phyloP scores from a whole-genome alignment of 2,329 filamentous ascomycete genomes.

The Westerdykella sp. region DNA sequence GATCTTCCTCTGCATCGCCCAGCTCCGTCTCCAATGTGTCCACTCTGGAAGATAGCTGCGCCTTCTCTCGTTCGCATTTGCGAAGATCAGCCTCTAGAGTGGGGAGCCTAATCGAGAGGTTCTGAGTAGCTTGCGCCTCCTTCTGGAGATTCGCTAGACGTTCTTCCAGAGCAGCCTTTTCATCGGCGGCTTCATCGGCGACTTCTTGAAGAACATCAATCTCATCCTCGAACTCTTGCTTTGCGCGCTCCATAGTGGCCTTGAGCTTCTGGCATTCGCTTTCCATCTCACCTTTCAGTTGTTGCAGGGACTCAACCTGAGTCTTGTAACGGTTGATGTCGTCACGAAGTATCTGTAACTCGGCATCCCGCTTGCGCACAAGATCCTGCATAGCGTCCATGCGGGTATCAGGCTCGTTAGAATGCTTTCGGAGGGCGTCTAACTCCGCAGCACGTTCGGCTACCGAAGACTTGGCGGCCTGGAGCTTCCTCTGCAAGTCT shows the following conservation, averaged over 20 bases:
- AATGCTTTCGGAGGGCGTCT: slow-evolving; percentile 29
- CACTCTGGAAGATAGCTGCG: slow-evolving; percentile 29
- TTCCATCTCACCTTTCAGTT: slow-evolving; percentile 45
- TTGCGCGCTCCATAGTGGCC: slow-evolving; percentile 21
- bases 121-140: slow-evolving; percentile 16
- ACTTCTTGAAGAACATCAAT: slow-evolving; percentile 43
- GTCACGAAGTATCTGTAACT: slow-evolving; percentile 51
- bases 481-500: slow-evolving; percentile 26
- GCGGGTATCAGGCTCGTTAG: slow-evolving; percentile 35
- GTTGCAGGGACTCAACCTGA: slow-evolving; percentile 32
- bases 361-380: slow-evolving; percentile 40
- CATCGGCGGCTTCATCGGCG: slow-evolving; percentile 38
- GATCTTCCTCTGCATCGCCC: slow-evolving; percentile 30
- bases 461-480: slow-evolving; percentile 23
- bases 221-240: slow-evolving; percentile 52
- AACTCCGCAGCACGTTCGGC: slow-evolving; percentile 34
- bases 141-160: slow-evolving; percentile 42
- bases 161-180: slow-evolving; percentile 55
- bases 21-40: slow-evolving; percentile 33
- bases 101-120: slow-evolving; percentile 51
- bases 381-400: slow-evolving; percentile 39
- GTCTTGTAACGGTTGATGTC: slow-evolving; percentile 31
- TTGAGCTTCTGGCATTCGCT: slow-evolving; percentile 11
- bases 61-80: slow-evolving; percentile 33
- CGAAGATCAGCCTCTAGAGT: slow-evolving; percentile 30